These are phyloP conservation scores for Volutella citrinella DNA, from an alignment of 2,329 filamentous ascomycete genomes.

Conservation along the genomic window DNA sequence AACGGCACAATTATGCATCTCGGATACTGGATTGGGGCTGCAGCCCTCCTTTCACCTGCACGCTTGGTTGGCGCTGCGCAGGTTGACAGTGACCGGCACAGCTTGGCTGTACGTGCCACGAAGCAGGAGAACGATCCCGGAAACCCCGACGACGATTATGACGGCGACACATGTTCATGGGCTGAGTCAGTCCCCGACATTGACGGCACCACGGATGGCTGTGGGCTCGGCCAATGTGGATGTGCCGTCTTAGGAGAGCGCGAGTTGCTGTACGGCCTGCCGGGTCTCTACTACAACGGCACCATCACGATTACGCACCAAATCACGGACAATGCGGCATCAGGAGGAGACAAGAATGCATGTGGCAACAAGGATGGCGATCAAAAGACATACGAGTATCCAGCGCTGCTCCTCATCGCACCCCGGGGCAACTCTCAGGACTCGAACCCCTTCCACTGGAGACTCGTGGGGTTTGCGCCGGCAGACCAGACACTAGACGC, in stretches of 20 bases:
- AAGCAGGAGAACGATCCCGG: too few relatives aligned
- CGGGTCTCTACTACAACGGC: constrained; percentile 17
- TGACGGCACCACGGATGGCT: too few relatives aligned
- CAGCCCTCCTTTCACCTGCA: too few relatives aligned
- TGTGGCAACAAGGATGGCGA: constrained; percentile 12
- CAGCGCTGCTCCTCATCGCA: constrained; percentile 11
- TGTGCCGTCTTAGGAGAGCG: constrained; percentile 2
- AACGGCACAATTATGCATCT: too few relatives aligned
- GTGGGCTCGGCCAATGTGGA: constrained; percentile 1
- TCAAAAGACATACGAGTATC: constrained; percentile 10
- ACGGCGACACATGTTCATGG: too few relatives aligned
- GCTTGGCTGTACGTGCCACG: too few relatives aligned
- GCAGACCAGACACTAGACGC: constrained; percentile 3
- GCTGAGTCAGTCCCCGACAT: too few relatives aligned
- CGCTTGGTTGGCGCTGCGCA: too few relatives aligned
- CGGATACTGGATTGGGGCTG: too few relatives aligned
- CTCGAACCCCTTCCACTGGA: constrained; percentile 16
- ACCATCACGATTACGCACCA: constrained; percentile 11
- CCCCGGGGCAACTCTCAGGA: constrained; percentile 13
- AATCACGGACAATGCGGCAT: constrained; percentile 10
- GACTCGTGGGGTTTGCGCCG: constrained; percentile 10
- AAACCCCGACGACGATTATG: too few relatives aligned
- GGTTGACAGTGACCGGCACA: too few relatives aligned
- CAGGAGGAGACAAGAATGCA: constrained; percentile 7
- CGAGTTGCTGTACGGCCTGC: constrained; percentile 10